Evolutionary conservation across 495 filamentous ascomycete species (phyloP).

Genomic region (Lophiostoma macrostomum): DNA sequence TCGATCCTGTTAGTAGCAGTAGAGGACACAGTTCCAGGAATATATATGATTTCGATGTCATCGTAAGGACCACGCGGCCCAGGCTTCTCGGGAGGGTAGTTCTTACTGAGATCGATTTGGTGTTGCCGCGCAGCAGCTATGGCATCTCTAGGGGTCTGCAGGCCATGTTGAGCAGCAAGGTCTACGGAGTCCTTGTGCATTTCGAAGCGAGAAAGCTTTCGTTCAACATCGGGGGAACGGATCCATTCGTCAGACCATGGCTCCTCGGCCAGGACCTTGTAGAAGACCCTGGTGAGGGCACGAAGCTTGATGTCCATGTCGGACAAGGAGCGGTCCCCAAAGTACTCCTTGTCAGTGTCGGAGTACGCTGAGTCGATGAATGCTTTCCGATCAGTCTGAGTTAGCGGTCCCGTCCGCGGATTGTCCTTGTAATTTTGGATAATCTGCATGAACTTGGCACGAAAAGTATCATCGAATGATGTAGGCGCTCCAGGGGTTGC

Average conservation of each 20-base stretch:
- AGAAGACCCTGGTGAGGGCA: slow-evolving; percentile 28
- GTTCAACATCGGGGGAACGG: slow-evolving; percentile 26
- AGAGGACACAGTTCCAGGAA: slow-evolving; percentile 31
- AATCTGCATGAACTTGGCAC: slow-evolving; percentile 10
- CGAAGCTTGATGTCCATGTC: slow-evolving; percentile 24
- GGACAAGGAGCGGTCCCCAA: slow-evolving; percentile 8
- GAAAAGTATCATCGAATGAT: slow-evolving; percentile 26
- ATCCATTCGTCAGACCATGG: slow-evolving; percentile 34
- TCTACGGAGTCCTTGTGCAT: slow-evolving; percentile 21
- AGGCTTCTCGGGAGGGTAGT: background rate
- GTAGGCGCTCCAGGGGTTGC: background rate
- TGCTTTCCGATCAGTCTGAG: slow-evolving; percentile 10
- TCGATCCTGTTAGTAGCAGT: slow-evolving; percentile 29
- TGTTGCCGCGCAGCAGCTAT: slow-evolving; percentile 20
- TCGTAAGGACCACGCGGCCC: slow-evolving; percentile 23
- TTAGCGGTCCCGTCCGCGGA: slow-evolving; percentile 9
- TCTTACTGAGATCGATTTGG: background rate
- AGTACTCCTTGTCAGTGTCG: slow-evolving; percentile 15
- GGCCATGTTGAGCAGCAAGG: slow-evolving; percentile 16
- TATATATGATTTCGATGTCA: slow-evolving; percentile 33
- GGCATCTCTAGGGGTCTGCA: slow-evolving; percentile 16
- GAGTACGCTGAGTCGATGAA: slow-evolving; percentile 18
- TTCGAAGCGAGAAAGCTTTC: slow-evolving; percentile 31
- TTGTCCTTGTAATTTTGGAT: slow-evolving; percentile 9
- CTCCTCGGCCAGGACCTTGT: slow-evolving; percentile 29